Evolutionary conservation across 805 yeast genomes (phyloP).

Genomic region (Saccharomyces mikatae): DNA sequence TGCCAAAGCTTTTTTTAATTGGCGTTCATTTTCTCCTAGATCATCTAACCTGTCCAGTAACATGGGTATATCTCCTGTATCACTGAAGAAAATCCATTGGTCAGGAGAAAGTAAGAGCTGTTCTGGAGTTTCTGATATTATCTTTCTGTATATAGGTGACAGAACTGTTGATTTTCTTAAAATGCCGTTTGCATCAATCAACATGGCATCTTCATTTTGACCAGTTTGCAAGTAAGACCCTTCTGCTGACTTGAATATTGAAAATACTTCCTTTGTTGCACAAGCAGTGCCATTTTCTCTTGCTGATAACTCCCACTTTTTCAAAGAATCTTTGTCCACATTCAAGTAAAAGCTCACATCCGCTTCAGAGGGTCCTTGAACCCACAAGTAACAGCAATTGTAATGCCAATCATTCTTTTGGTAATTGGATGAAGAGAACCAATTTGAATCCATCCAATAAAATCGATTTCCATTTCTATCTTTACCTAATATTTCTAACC

Average conservation of each 20-base stretch:
- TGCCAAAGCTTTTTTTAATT: background rate
- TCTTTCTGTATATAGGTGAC: slow-evolving; percentile 42
- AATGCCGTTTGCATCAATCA: slow-evolving; percentile 19
- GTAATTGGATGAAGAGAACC: slow-evolving; percentile 31
- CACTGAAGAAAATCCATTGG: slow-evolving; percentile 68
- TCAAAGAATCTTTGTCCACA: slow-evolving; percentile 17
- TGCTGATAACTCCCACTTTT: slow-evolving; percentile 24
- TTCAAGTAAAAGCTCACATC: slow-evolving; percentile 32
- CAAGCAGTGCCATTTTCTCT: slow-evolving; percentile 11
- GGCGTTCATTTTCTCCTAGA: slow-evolving; percentile 60
- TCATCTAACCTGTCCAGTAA: slow-evolving; percentile 57
- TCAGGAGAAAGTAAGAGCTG: slow-evolving; percentile 38
- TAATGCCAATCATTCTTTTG: slow-evolving; percentile 49
- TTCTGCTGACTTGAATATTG: slow-evolving; percentile 14
- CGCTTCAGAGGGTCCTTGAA: slow-evolving; percentile 75
- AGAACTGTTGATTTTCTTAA: slow-evolving; percentile 10
- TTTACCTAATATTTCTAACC: slow-evolving; percentile 65
- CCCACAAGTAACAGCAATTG: slow-evolving; percentile 78
- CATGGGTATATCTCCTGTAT: slow-evolving; percentile 42
- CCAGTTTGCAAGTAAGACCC: slow-evolving; percentile 13
- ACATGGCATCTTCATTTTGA: slow-evolving; percentile 10
- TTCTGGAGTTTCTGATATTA: slow-evolving; percentile 56
- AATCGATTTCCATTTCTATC: slow-evolving; percentile 78
- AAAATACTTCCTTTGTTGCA: slow-evolving; percentile 21
- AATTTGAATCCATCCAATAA: slow-evolving; percentile 91